Conservation (phyloP, 139 green algal genomes). For the Haematococcus sp. region DNA sequence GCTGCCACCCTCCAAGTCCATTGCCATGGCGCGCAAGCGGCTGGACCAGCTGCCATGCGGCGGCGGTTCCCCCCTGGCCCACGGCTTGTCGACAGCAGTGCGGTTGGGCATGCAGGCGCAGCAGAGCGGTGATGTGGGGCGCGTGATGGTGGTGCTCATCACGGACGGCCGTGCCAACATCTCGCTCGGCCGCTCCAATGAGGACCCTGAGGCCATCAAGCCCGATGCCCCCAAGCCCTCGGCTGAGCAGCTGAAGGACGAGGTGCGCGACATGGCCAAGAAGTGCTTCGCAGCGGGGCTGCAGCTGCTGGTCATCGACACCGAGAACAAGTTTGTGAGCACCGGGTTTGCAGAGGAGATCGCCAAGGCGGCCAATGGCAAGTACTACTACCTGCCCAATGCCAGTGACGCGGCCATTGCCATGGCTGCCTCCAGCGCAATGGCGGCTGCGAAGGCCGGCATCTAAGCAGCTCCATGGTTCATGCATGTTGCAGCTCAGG, state of each 20-base stretch:
- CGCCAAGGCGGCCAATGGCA: conserved; percentile 63
- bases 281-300: conserved; percentile 68
- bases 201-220: conserved; percentile 84
- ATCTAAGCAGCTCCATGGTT: conserved; percentile 11
- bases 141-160: conserved; percentile 95
- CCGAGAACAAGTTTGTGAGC: conserved; percentile 99
- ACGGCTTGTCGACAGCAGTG: conserved; percentile 85
- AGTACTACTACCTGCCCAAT: conserved; percentile 98
- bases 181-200: conserved; percentile 83
- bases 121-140: conserved; percentile 82
- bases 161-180: conserved; percentile 98
- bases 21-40: conserved; percentile 93
- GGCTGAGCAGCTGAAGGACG: conserved; percentile 59
- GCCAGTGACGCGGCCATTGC: conserved; percentile 88
- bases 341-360: conserved; percentile 99
- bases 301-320: conserved; percentile 98
- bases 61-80: conserved; percentile 93
- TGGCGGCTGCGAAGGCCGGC: conserved; percentile 76
- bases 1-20: conserved; percentile 95
- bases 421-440: conserved; percentile 73
- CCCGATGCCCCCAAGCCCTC: conserved; percentile 79
- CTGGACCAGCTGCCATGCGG: conserved; percentile 96
- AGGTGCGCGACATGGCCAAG: conserved; percentile 88
- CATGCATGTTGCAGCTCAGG: too few relatives aligned
- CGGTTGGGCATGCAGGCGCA: conserved; percentile 54